Evolutionary conservation across 2,329 filamentous ascomycete species (phyloP), one percentile per base, ranked within the genome.

Genomic region (Mycocentrospora acerina): DNA sequence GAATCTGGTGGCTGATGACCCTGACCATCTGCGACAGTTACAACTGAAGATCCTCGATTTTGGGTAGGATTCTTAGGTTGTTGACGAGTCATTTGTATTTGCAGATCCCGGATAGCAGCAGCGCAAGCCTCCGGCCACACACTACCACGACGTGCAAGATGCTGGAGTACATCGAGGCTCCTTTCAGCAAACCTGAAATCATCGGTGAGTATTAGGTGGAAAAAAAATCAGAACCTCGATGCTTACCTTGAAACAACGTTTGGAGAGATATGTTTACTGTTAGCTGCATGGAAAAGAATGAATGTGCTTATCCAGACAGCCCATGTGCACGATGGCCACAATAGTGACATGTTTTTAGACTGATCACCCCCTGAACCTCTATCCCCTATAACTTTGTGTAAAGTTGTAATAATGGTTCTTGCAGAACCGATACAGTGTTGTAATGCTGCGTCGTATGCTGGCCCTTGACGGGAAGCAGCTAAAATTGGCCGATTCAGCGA

Each of bases 291-390:
- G 3, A 76, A 69, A 4, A 78, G 51, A 14, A 78, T 71, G 26
- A 78, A 74, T 1, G 72, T 72, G 40, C 74, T 76, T 47, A 78
- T 78, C 75, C 75, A 78, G 0, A 74, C 64, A 1, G 70, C 71
- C 75, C 75, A 78, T 0, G 75, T 78, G 26, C 75, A 75, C 0
- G 74, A 75, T 3, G 74, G 74, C 73, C 75, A 77, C 0, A 74
- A 55, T 16, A 78, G 54, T 0, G 71, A 68, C 6, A 58, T 35
- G n/a, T n/a, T n/a, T n/a, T n/a, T n/a, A 31, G 59, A 35, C 0
- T 40, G 48, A 7, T 41, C 44, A 6, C 44, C 46, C 11, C 62
- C 10, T 15, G 27, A 48, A 14, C 48, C 48, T 32, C 19, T 44
- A 38, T 26, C 13, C 24, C 44, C 25, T 29, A 57, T 44, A 44